These are phyloP conservation scores for Pseudomassariella vexata DNA, from an alignment of 2,329 filamentous ascomycete species.

Conservation along the genomic window DNA sequence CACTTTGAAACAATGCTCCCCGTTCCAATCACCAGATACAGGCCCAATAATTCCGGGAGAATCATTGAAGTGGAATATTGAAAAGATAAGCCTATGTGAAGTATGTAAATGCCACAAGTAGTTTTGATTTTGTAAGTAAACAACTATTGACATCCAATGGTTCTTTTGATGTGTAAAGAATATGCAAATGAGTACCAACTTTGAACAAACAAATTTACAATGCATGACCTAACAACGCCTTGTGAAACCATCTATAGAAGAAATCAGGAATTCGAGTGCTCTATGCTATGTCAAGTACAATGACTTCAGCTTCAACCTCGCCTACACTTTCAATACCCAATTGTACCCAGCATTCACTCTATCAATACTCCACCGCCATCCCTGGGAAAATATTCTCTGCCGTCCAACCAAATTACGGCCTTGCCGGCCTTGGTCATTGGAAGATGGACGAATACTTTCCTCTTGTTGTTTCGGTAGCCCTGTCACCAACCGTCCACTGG, in stretches of 20 bases:
- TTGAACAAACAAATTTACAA: neutral
- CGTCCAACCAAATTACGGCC: slow-evolving; percentile 63
- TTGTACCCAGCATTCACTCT: slow-evolving; percentile 58
- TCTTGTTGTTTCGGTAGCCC: slow-evolving; percentile 44
- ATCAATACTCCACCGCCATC: slow-evolving; percentile 77
- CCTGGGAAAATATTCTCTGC: slow-evolving; percentile 58
- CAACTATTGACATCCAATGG: neutral
- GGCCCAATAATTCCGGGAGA: too few species aligned
- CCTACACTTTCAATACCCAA: slow-evolving; percentile 61
- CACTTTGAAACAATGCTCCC: too few species aligned
- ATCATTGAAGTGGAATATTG: too few species aligned
- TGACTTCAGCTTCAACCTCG: slow-evolving; percentile 62
- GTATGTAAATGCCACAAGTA: neutral
- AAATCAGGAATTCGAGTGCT: neutral
- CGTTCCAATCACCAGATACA: too few species aligned
- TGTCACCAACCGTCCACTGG: slow-evolving; percentile 65
- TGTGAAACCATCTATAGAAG: too few species aligned
- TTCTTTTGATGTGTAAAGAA: neutral
- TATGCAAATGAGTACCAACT: neutral
- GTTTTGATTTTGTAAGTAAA: neutral
- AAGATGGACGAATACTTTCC: slow-evolving; percentile 76
- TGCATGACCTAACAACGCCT: neutral
- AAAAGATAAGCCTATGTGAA: too few species aligned
- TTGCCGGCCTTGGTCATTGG: slow-evolving; percentile 74
- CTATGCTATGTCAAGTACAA: slow-evolving; percentile 59